Evolutionary conservation across 495 filamentous ascomycete species (phyloP).

Genomic region (Bryoglossum gracile): DNA sequence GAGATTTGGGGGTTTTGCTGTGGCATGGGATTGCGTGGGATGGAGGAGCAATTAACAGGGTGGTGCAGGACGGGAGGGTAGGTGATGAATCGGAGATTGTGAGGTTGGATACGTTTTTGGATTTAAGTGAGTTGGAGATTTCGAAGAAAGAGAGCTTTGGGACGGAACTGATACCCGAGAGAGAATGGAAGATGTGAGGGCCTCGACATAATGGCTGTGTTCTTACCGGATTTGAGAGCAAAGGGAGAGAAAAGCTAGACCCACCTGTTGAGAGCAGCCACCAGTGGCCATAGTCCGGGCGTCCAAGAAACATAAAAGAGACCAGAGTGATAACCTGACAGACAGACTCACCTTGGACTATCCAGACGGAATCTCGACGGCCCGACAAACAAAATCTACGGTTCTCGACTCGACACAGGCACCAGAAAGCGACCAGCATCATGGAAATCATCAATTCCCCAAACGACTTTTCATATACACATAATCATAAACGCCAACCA

Average conservation of each 20-base stretch:
- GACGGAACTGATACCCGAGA: no score
- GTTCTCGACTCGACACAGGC: no score
- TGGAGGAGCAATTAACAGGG: conserved; percentile 44
- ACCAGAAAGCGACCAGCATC: no score
- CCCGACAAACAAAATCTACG: no score
- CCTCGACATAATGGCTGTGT: neutral
- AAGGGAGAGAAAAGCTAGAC: neutral
- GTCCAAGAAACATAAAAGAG: no score
- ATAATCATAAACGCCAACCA: no score
- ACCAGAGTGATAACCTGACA: no score
- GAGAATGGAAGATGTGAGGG: neutral
- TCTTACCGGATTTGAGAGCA: neutral
- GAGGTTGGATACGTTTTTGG: conserved; percentile 31
- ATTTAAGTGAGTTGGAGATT: neutral
- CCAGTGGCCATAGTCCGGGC: neutral
- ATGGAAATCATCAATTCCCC: no score
- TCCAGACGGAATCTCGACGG: no score
- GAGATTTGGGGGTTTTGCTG: conserved; percentile 45
- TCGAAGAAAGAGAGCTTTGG: no score
- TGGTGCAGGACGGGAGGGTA: conserved; percentile 38
- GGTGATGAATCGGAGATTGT: conserved; percentile 43
- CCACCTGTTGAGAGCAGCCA: neutral
- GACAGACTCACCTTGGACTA: no score
- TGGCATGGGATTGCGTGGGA: conserved; percentile 57
- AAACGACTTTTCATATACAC: no score